phyloP scores from a whole-genome alignment of 2,329 filamentous ascomycete genomes.

The Diaporthe velutina region DNA sequence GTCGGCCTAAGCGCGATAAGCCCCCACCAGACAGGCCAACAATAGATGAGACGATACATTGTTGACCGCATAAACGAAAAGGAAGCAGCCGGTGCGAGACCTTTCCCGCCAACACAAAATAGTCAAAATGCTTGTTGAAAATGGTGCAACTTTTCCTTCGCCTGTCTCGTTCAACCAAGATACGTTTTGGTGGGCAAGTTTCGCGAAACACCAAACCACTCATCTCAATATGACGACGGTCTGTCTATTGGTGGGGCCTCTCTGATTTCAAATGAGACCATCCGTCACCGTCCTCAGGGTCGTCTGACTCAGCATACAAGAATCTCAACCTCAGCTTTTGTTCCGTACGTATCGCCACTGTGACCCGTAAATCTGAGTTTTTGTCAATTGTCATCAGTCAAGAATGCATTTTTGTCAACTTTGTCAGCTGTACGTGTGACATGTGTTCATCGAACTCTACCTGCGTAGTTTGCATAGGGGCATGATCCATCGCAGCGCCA shows the following conservation, averaged over 20 bases:
- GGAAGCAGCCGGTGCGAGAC: constrained; percentile 11
- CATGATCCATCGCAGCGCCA: background rate
- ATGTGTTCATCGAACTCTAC: background rate
- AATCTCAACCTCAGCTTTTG: background rate
- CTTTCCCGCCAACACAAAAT: background rate
- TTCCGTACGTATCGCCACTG: background rate
- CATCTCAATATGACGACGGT: constrained; percentile 18
- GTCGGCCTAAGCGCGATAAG: constrained; percentile 34
- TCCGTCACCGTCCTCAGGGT: constrained; percentile 9
- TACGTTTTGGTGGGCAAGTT: background rate
- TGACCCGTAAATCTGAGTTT: background rate
- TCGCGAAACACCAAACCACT: constrained; percentile 19
- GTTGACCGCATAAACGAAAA: constrained; percentile 4
- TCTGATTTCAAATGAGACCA: constrained; percentile 32
- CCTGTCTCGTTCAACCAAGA: background rate
- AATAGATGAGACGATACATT: constrained; percentile 28
- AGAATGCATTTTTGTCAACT: too few species aligned
- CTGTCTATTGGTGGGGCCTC: constrained; percentile 7
- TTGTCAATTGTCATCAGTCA: background rate
- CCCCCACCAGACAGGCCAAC: constrained; percentile 19
- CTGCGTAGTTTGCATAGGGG: too few species aligned
- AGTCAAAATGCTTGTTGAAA: background rate
- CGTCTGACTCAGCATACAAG: constrained; percentile 4
- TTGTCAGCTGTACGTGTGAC: background rate
- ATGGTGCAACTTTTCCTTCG: background rate